Base-by-base conservation (phyloP, 2,329 filamentous ascomycete genomes). In the Colletotrichum sp. region DNA sequence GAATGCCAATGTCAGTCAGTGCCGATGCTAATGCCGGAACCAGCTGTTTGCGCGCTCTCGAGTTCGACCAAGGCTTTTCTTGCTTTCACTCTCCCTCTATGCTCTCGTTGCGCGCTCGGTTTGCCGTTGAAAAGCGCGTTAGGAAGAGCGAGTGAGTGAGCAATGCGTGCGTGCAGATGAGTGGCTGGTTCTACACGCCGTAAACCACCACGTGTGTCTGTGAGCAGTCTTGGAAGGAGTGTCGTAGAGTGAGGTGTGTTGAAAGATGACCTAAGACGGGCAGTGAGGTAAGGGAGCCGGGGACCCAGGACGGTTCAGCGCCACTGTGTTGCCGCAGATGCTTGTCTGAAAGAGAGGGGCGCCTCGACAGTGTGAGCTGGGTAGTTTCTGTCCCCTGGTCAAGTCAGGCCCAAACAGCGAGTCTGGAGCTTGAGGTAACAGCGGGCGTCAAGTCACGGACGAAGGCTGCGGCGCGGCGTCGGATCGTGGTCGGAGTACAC, bases 291-390 rank as follows among this genome's bases (percentile, higher is more conserved):
- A 70, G 68, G 36, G 15, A 18, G 55, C 39, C 28, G 52, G 63
- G 52, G 60, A n/a, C 52, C 62, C 15, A 60, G 39, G 69, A 59
- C 62, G 39, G 34, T 39, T 62, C 59, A 55, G 69, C 63, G 63
- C 68, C 69, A 75, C 68, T 52, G 13, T 66, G 68, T 71, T 60
- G 62, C 60, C 60, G 68, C 72, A 75, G 68, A 65, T 72, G 72
- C 68, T 67, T 71, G 52, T 75, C 60, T 64, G 72, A 26, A 65
- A 66, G 68, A 49, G 67, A 74, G 44, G 67, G 69, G 69, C 34
- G 60, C 36, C 39, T 64, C 44, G 30, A 66, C 39, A 34, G 36
- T 39, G 36, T 39, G 15, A 18, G 68, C 60, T 62, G 62, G 52
- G 59, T 34, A 66, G 36, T 72, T 30, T 52, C 44, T 52, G 18